Base-by-base conservation (phyloP, 768 basidiomycete genomes). In the Daedaleopsis sinensis region DNA sequence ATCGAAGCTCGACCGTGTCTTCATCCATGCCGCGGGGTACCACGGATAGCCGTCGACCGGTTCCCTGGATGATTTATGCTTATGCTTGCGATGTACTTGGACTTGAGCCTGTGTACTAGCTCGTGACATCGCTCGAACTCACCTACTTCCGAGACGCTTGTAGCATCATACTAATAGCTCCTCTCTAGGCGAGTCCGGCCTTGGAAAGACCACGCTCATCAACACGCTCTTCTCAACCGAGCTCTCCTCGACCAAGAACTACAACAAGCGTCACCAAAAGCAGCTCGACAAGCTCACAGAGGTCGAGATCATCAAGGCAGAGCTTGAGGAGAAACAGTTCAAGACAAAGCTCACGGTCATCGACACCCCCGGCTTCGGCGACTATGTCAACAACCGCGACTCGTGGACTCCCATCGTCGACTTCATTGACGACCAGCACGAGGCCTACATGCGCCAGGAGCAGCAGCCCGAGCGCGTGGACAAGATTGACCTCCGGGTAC, bases 371-470 rank as follows among this genome's bases (percentile, higher is more conserved):
- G 97, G 97, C 32, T 99, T 98, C 65, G 97, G 97, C 39, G 97
- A 99, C 90, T 98, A 98, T 71, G 96, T 99, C 79, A 99, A 99
- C 92, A 99, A 99, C 85, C 87, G 94, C 58, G 97, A 98, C 76
- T 96, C 94, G 19, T 99, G 97, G 97, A 84, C 86, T 32, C 97
- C 97, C 56, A 98, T 99, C 68, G 89, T 99, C 73, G 96, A 99
- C 76, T 98, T 98, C 76, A 95, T 97, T 67, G 93, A 94, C 73
- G 93, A 94, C 81, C 93, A 94, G 78, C 93, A 94, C 72, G 93
- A 96, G 72, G 90, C 90, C 13, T 95, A 94, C 73, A 95, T 95
- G 93, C 85, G 93, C 59, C 97, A 99, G 79, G 97, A 99, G 77
- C 97, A 99, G 76, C 96, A 98, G 75, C 97, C 97, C n/a, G 88